Base-by-base conservation (phyloP, 441 rosid genomes). In the Brassica balearica region DNA sequence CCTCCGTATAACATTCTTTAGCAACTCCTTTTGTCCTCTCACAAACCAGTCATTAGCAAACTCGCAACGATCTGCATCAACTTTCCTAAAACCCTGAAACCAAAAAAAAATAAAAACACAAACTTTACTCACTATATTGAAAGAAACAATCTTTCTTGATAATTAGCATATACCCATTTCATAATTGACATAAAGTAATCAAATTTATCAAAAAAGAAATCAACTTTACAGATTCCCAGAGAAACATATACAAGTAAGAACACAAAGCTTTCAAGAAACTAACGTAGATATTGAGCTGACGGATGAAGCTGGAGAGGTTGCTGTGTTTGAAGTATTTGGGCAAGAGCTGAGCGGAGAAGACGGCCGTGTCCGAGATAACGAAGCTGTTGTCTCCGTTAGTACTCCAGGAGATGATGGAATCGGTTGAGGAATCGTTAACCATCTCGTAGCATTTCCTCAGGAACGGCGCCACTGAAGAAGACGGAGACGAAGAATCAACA, bases 271-370 rank as follows among this genome's bases (percentile, higher is more conserved):
- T 14, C 12, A 23, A 59, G 11, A 68, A 41, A 76, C 96, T 81
- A 76, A 93, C 99, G 77, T 93, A 95, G 82, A 95, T 95, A 53
- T 95, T 95, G 76, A 95, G 98, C 78, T 93, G 99, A 71, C 99
- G 85, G 85, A 95, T 84, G 77, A 95, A 95, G 85, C 97, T 91
- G 43, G 99, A 86, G 84, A 84, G 84, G 76, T 95, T 95, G 87
- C 84, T 89, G 83, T 92, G 97, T 84, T 93, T 95, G 82, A 95
- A 95, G 89, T 86, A 88, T 69, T 83, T 84, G 4, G 98, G 99
- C 34, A 95, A 82, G 84, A 95, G 84, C 5, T 81, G 88, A 82
- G 89, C 85, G 36, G 91, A 87, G 85, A 95, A 93, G 67, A 85
- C 76, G 58, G 94, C 84, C 75, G 88, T 67, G 29, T 95, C 91